A percentile compares a stretch with the other conserved stretches of the same genome.
These are phyloP conservation scores for Gossypium longicalyx DNA, from an alignment of 345 rosid species.

Conservation along the genomic window DNA sequence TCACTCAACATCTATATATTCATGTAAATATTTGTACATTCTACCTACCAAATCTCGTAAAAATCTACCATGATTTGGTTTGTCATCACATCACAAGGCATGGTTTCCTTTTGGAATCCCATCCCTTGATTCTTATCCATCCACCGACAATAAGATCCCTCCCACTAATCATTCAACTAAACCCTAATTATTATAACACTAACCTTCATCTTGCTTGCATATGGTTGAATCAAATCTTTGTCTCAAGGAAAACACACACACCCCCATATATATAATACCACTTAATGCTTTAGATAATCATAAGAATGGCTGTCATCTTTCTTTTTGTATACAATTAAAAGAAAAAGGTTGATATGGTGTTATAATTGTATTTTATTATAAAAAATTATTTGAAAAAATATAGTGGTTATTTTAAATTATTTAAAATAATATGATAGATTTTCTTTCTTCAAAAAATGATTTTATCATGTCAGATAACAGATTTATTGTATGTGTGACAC, in stretches of 20 bases:
- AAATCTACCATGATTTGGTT: background rate
- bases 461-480: no score
- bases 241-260: no score
- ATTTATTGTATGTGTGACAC: no score
- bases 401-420: no score
- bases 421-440: no score
- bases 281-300: background rate
- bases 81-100: background rate
- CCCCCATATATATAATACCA: background rate
- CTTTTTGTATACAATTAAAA: no score
- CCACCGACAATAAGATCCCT: background rate
- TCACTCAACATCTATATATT: background rate
- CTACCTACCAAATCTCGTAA: background rate
- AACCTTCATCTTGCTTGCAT: background rate
- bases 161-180: slow-evolving; percentile 7
- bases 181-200: no score
- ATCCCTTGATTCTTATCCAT: background rate
- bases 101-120: background rate
- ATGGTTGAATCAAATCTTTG: background rate
- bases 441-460: no score
- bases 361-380: no score
- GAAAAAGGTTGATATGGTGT: no score
- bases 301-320: no score
- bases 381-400: no score
- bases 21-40: background rate